Base-by-base conservation (phyloP, 192 early-diverging fungal genomes). In the Phlyctochytrium bullatum region DNA sequence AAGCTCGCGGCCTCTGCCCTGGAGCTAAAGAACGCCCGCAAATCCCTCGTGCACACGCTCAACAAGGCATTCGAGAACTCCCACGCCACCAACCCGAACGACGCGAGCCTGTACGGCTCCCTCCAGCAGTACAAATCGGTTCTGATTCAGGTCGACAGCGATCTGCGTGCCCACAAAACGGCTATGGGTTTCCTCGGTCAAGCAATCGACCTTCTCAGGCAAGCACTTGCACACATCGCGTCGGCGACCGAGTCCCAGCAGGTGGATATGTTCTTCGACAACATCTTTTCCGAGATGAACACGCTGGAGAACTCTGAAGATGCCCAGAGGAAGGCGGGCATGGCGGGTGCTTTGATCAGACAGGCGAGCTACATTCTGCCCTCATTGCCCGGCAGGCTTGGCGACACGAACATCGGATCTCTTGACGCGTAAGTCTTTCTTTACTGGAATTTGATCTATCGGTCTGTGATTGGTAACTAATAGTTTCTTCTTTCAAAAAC, bases 1-100 rank as follows among this genome's bases (percentile, higher is more conserved):
- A 6, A 20, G 10, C 40, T 47, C 40, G 40, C 40, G 20, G 40
- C 40, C 10, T 20, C 6, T 14, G 40, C 40, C 20, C 40, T 47
- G 6, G 40, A 47, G 6, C 40, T 47, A 20, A 47, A 47, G 20
- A 47, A 47, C 40, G 20, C 40, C 40, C 6, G 40, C 10, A 47
- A 47, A 20, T 47, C 40, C 6, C 40, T 47, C 40, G 40, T 47
- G 6, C 40, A 47, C 40, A 47, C 40, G 10, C 40, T 47, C 40
- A 47, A 47, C 40, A 47, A 47, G 40, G 40, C 40, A 6, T 47
- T 47, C 20, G 40, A 47, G 40, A 47, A 47, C 40, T 47, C 40
- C 40, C 10, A 6, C 20, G 40, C 40, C 40, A 47, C 40, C 10
- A 47, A 47, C 40, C 40, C 40, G 10, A 47, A 47, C 40, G 40